phyloP scores from a whole-genome alignment of 1,284 basidiomycete genomes.

The Naganishia liquefaciens region DNA sequence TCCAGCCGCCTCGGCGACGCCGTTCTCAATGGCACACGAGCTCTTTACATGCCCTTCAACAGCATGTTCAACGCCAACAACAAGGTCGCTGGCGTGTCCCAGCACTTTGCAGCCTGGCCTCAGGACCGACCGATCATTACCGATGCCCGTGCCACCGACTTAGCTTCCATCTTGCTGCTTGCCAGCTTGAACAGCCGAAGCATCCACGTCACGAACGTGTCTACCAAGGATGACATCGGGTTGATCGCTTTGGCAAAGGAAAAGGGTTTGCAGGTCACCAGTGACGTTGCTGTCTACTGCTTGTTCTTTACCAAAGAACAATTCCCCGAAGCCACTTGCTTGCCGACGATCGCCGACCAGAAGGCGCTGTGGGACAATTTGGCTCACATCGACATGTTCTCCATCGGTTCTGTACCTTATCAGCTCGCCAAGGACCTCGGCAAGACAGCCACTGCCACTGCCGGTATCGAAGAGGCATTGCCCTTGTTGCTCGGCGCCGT shows the following conservation, averaged over 20 bases:
- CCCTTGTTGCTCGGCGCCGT: conserved; percentile 88
- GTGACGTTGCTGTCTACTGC: conserved; percentile 90
- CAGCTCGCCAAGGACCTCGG: conserved; percentile 70
- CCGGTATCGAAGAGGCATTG: conserved; percentile 85
- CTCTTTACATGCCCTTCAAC: conserved; percentile 80
- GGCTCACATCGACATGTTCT: conserved; percentile 85
- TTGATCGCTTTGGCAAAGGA: conserved; percentile 93
- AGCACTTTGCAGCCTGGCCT: conserved; percentile 90
- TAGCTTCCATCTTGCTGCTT: conserved; percentile 89
- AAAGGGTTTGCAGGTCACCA: conserved; percentile 90
- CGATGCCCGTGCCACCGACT: conserved; percentile 85
- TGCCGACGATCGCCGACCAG: conserved; percentile 80
- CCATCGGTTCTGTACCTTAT: conserved; percentile 82
- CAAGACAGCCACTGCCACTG: conserved; percentile 66
- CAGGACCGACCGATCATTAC: conserved; percentile 88
- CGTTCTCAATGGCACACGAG: conserved; percentile 73
- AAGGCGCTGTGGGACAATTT: conserved; percentile 83
- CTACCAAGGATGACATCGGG: conserved; percentile 80
- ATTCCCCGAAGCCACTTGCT: conserved; percentile 65
- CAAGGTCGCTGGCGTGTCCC: conserved; percentile 65
- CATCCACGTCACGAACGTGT: conserved; percentile 93
- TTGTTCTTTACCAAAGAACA: conserved; percentile 84
- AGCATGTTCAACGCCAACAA: conserved; percentile 60
- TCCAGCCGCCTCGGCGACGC: conserved; percentile 68
- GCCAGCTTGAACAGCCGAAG: conserved; percentile 87